A percentile compares a stretch with the other conserved stretches of the same genome.
phyloP scores from a whole-genome alignment of 1,284 basidiomycete species.

The Fomes fomentarius region DNA sequence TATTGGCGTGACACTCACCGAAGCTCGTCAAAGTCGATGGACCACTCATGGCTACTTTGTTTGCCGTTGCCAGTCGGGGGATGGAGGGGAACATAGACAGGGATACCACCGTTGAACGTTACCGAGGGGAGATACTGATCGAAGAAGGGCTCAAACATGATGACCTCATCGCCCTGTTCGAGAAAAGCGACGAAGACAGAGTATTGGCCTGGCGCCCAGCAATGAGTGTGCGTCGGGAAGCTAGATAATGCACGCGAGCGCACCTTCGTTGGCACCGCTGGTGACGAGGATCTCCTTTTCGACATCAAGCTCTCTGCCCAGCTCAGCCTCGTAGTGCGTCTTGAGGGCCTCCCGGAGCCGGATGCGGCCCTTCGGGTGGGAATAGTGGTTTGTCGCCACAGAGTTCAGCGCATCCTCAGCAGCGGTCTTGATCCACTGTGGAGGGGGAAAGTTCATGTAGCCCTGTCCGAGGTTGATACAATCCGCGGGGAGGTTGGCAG shows the following conservation, averaged over 20 bases:
- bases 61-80: constrained; percentile 68
- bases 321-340: constrained; percentile 72
- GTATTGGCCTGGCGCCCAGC: constrained; percentile 72
- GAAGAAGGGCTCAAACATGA: constrained; percentile 98
- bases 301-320: constrained; percentile 77
- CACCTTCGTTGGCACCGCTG: constrained; percentile 95
- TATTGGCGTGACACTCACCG: too few relatives aligned
- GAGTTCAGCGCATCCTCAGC: constrained; percentile 72
- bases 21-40: constrained; percentile 84
- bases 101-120: constrained; percentile 91
- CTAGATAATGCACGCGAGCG: constrained; percentile 20
- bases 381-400: constrained; percentile 85
- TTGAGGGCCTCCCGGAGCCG: constrained; percentile 87
- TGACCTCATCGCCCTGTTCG: constrained; percentile 92
- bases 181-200: constrained; percentile 89
- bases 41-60: constrained; percentile 83
- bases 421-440: constrained; percentile 80
- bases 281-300: constrained; percentile 93
- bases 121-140: constrained; percentile 95
- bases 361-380: constrained; percentile 86
- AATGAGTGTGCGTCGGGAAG: not conserved
- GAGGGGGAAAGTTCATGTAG: constrained; percentile 93
- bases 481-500: constrained; percentile 81
- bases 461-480: constrained; percentile 94
- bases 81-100: constrained; percentile 94